Conservation (phyloP, 1,284 basidiomycete species). For the Ganoderma meredithae region DNA sequence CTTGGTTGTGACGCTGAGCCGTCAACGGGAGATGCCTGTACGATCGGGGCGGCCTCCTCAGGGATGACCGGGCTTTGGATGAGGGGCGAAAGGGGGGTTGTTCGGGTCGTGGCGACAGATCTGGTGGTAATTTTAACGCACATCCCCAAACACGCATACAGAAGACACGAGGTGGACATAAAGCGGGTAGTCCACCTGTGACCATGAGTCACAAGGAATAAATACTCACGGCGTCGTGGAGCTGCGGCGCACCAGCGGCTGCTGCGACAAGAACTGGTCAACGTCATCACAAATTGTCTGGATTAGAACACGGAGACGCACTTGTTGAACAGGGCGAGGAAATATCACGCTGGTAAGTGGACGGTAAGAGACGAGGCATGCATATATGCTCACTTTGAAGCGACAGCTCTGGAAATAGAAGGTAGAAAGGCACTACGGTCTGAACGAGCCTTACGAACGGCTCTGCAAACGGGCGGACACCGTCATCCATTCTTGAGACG, state of each 20-base stretch:
- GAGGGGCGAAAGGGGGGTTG: conserved; percentile 4
- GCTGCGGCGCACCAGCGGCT: conserved; percentile 3
- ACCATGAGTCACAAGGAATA: no score
- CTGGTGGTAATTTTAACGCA: neutral
- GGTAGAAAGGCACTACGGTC: conserved; percentile 28
- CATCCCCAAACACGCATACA: neutral
- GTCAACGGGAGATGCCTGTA: neutral
- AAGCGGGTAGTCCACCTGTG: neutral
- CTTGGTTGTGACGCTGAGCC: neutral
- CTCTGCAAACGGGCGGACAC: conserved; percentile 25
- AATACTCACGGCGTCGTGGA: conserved; percentile 11
- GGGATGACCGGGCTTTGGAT: neutral
- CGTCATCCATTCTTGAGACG: neutral
- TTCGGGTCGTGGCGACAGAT: conserved; percentile 10
- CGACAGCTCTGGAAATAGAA: conserved; percentile 27
- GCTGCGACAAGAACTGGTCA: conserved; percentile 23
- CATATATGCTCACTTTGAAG: conserved; percentile 28
- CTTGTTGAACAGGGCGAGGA: conserved; percentile 8
- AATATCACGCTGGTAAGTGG: neutral
- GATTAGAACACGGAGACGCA: conserved; percentile 23
- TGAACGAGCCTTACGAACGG: conserved; percentile 30
- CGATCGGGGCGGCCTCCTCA: neutral
- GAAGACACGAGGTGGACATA: conserved; percentile 2
- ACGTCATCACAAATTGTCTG: conserved; percentile 25
- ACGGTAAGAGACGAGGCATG: conserved; percentile 2